phyloP scores from a whole-genome alignment of 495 filamentous ascomycete species.

The Sporormia fimetaria region DNA sequence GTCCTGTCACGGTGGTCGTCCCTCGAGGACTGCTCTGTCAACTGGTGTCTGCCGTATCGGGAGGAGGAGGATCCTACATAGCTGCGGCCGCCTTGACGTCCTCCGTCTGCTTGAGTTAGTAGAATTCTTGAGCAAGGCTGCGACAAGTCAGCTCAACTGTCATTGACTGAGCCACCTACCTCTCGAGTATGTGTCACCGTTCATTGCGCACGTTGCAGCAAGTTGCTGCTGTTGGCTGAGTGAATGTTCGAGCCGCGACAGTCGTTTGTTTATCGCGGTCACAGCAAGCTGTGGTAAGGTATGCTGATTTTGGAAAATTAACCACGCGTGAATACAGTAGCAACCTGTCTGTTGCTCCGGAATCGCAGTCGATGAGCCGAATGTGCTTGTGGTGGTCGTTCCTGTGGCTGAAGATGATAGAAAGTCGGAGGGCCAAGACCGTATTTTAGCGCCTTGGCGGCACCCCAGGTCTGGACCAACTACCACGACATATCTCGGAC shows the following conservation, averaged over 20 bases:
- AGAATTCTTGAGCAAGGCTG: slow-evolving; percentile 26
- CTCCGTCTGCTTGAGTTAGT: slow-evolving; percentile 40
- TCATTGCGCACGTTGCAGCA: slow-evolving; percentile 49
- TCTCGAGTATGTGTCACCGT: slow-evolving; percentile 75
- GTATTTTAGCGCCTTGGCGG: slow-evolving; percentile 7
- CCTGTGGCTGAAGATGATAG: too few relatives aligned
- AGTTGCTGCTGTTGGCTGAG: neutral
- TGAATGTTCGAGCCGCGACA: neutral
- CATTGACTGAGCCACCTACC: slow-evolving; percentile 46
- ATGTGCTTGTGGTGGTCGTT: too few relatives aligned
- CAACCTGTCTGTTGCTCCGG: too few relatives aligned
- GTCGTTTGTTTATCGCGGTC: neutral
- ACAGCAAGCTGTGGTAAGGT: neutral
- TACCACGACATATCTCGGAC: neutral
- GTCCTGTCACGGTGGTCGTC: slow-evolving; percentile 35
- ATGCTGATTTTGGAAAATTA: too few relatives aligned
- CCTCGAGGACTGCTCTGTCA: slow-evolving; percentile 9
- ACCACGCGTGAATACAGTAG: too few relatives aligned
- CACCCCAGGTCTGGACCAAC: neutral
- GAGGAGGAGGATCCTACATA: slow-evolving; percentile 42
- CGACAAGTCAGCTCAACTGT: slow-evolving; percentile 7
- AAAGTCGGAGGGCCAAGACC: too few relatives aligned
- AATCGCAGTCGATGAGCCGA: too few relatives aligned
- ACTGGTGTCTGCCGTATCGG: neutral
- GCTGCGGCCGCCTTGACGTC: slow-evolving; percentile 56